Conservation (phyloP, 148 eudicot genomes). For the Diospyros kaki region DNA sequence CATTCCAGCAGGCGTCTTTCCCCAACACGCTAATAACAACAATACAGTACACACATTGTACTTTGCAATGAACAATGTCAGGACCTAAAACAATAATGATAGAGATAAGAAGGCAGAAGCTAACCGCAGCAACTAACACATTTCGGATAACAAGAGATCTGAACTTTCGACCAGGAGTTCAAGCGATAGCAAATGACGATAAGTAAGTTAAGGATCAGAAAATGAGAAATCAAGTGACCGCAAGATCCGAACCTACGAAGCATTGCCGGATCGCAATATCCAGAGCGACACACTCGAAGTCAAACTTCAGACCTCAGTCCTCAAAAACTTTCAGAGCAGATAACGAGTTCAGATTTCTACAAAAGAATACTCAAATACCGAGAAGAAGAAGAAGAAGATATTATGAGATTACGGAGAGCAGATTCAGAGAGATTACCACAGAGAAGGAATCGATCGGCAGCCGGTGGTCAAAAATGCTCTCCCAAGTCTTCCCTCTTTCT, state of each 20-base stretch:
- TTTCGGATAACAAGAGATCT: no score
- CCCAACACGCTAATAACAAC: background rate
- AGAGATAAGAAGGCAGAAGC: background rate
- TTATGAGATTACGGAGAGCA: background rate
- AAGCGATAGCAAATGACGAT: no score
- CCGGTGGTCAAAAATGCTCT: slow-evolving; percentile 1
- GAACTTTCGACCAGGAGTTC: no score
- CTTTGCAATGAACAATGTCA: background rate
- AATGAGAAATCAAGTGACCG: background rate
- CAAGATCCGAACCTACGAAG: slow-evolving; percentile 4
- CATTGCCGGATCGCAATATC: background rate
- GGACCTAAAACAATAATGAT: background rate
- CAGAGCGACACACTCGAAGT: background rate
- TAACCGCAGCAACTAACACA: background rate
- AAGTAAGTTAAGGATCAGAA: no score
- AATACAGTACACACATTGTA: background rate
- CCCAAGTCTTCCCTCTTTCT: slow-evolving; percentile 2
- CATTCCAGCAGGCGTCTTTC: background rate
- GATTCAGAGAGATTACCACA: slow-evolving; percentile 10
- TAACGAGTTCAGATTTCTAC: background rate
- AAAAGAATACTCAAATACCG: background rate
- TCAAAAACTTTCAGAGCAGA: no score
- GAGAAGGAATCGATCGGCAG: background rate
- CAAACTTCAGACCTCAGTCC: background rate
- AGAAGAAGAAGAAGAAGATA: background rate